Evolutionary conservation across 1,284 basidiomycete species (phyloP), one percentile per base, ranked within the genome.

Genomic region (Cutaneotrichosporon mucoides): DNA sequence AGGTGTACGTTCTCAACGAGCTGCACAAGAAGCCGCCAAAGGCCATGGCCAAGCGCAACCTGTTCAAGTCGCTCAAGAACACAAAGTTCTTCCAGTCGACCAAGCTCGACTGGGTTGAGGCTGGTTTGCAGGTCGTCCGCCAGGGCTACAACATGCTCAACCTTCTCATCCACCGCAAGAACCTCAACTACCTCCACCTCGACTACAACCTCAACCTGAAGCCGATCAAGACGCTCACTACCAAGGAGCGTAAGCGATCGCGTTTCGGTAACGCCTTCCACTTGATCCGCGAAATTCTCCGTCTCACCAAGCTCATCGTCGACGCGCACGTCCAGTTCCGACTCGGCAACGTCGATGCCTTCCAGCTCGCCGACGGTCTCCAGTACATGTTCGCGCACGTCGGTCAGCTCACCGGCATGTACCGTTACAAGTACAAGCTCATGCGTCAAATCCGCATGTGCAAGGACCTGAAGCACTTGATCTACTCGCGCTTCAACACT

Each of bases 101-200:
- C 6, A 91, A 86, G 65, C 81, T 99, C 68, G 96, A 99, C 78
- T 99, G 96, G 96, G 95, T 99, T 36, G 96, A 99, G 79, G 96
- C 95, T 3, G 96, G 96, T 72, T 81, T 99, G 63, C 96, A 99
- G 80, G 96, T 99, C 57, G 96, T 93, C 80, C 83, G 95, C 67
- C 96, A 99, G 76, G 95, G 95, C 38, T 99, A 97, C 82, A 99
- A 99, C 81, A 99, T 99, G 96, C 82, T 99, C 65, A 99, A 99
- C 79, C 82, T 99, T 37, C 83, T 99, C 62, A 99, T 99, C 69
- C 96, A 99, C 81, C 93, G 96, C 78, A 99, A 99, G 89, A 98
- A 98, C 76, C 79, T 99, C 77, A 98, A 98, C 76, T 97, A 97
- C 77, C 75, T 81, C 11, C 80, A 81, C 67, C 75, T 81, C 61